Evolutionary conservation across 768 basidiomycete genomes (phyloP), one percentile per base, ranked within the genome.

Genomic region (Austroboletus festivus): DNA sequence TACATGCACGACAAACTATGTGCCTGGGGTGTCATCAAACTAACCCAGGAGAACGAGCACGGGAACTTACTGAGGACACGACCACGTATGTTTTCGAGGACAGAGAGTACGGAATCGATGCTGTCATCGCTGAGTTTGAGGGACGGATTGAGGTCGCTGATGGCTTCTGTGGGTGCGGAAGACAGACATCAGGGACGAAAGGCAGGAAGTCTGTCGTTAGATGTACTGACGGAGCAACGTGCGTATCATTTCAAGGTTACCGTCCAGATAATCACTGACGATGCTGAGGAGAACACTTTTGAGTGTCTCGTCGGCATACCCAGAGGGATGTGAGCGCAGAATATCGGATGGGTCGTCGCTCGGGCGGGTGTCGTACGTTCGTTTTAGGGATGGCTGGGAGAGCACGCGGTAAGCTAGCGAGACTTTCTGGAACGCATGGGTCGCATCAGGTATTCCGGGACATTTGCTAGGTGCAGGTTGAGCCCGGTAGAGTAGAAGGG

Each of bases 161-260:
- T 75, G 5, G 88, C 82, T 54, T 78, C 89, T 90, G 58, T 15
- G 6, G 6, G 50, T 31, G n/a, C 10, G 16, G 30, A 21, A 13
- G 20, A 20, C 3, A 18, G 19, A 19, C 28, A 28, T 28, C n/a
- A n/a, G 33, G 16, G n/a, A 42, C 3, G 22, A n/a, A 16, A 23
- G 13, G 24, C 9, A n/a, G 16, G 16, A 37, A 18, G 18, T 7
- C 3, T 37, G 35, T 18, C 18, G 16, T 8, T 18, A 5, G n/a
- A 4, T 4, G 34, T 13, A 73, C 85, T 44, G 56, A 88, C 88
- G 80, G 21, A 93, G 76, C 19, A 91, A 67, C 1, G 81, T 80
- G 47, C 86, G 78, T 60, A 92, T 83, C 63, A 90, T 81, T 62
- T 92, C 88, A n/a, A 93, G 71, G 67, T 93, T 90, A 6, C 90